phyloP scores from a whole-genome alignment of 768 basidiomycete genomes.

The Russula dissimulans region DNA sequence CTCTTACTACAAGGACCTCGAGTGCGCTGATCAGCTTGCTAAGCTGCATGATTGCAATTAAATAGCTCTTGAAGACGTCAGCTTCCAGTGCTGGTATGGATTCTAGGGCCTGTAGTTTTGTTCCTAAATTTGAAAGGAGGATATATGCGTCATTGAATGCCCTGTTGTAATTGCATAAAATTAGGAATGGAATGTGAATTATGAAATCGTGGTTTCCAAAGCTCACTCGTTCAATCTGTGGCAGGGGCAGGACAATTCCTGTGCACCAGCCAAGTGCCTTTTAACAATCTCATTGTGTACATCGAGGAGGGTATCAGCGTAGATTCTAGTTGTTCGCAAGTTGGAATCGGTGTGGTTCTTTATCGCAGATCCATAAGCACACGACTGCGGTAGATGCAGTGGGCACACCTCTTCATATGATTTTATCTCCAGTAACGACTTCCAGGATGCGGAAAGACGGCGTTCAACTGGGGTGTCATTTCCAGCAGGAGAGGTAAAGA shows the following conservation, averaged over 20 bases:
- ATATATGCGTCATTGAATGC: no score
- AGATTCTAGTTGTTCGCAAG: not conserved
- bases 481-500: not conserved
- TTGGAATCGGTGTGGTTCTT: not conserved
- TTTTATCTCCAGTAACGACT: no score
- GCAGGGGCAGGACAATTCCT: not conserved
- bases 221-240: slow-evolving; percentile 3
- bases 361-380: no score
- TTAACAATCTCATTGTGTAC: not conserved
- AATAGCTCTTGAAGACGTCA: slow-evolving; percentile 1
- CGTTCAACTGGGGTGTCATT: not conserved
- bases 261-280: not conserved
- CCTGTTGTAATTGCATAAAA: not conserved
- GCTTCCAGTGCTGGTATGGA: not conserved
- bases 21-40: not conserved
- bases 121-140: no score
- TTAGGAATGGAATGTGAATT: not conserved
- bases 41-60: slow-evolving; percentile 5
- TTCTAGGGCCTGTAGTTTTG: no score
- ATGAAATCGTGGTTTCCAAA: not conserved
- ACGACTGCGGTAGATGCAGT: not conserved
- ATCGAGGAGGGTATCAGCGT: no score
- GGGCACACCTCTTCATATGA: no score
- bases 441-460: no score
- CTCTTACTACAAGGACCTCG: slow-evolving; percentile 3